Evolutionary conservation across 2,329 filamentous ascomycete species (phyloP).

Genomic region (Fusarium tjaetaba): DNA sequence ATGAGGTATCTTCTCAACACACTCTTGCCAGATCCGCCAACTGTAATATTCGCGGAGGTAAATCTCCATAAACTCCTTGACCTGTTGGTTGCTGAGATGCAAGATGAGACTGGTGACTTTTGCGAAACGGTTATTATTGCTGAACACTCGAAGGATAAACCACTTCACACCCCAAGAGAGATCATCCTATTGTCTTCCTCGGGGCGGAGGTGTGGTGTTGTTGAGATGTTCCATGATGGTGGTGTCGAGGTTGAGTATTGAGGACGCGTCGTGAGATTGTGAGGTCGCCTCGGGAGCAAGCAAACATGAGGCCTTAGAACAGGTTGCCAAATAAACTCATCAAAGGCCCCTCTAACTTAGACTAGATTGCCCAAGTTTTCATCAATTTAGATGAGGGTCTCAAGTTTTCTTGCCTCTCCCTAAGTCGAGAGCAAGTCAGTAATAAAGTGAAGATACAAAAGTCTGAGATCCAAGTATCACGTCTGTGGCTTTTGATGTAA

Average conservation of each 20-base stretch:
- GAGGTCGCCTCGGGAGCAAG: too few relatives aligned
- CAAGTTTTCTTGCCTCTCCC: too few relatives aligned
- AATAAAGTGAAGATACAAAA: neutral
- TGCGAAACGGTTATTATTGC: constrained; percentile 31
- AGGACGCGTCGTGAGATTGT: neutral
- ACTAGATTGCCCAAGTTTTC: too few relatives aligned
- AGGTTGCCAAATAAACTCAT: too few relatives aligned
- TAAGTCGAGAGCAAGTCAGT: neutral
- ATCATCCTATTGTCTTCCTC: constrained; percentile 32
- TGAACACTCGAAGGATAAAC: constrained; percentile 40
- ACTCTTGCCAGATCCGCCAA: constrained; percentile 36
- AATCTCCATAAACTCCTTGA: constrained; percentile 34
- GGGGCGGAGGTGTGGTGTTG: neutral
- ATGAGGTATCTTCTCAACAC: constrained; percentile 20
- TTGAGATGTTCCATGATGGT: neutral
- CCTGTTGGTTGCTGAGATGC: constrained; percentile 31
- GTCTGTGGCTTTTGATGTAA: neutral
- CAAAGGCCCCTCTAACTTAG: too few relatives aligned
- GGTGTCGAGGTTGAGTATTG: neutral
- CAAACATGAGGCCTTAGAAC: too few relatives aligned
- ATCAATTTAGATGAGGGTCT: too few relatives aligned
- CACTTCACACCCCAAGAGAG: constrained; percentile 41
- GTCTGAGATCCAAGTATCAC: neutral
- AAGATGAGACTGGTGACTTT: constrained; percentile 28
- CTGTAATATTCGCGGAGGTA: constrained; percentile 34